Base-by-base conservation (phyloP, 495 filamentous ascomycete genomes). In the Neurospora sp. region DNA sequence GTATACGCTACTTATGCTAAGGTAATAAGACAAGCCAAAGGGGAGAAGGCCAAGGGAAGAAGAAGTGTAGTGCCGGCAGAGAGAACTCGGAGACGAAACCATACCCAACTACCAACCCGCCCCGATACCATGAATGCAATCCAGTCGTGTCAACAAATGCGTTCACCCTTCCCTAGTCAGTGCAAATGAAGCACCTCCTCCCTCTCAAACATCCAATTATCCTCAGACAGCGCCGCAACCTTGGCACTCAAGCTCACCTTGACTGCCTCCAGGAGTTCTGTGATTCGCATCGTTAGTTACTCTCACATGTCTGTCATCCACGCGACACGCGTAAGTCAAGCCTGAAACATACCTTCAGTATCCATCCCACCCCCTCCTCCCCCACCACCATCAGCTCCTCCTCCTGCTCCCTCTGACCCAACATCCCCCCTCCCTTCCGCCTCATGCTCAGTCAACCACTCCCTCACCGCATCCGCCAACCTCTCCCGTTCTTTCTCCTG, bases 181-280 rank as follows among this genome's bases (percentile, higher is more conserved):
- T 77, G 78, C 70, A 70, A 62, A 45, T 79, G 81, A n/a, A 79
- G 82, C 24, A 85, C 82, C 39, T 88, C 85, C 76, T 95, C 93
- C 2, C 87, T 86, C 81, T 96, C 93, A 80, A 89, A 96, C 88
- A 97, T 94, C 94, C 94, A 97, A 75, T 91, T 92, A 74, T 97
- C 94, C 59, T 96, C 92, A 31, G 92, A 86, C 72, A 97, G 78
- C 5, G 90, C 88, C 5, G 89, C 89, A 15, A 90, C 90, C 75
- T 94, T 92, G 39, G 87, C 86, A 77, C 87, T 85, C 69, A 96
- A 84, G 77, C 90, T 93, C n/a, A 90, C 87, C 74, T 89, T 87
- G 71, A 95, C 86, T 3, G 90, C 87, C 72, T 89, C 87, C n/a
- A 93, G 81, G 5, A 95, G 85, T 80, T 94, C 93, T 92, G 75